Percentiles rank a stretch among this genome's conserved stretches.
phyloP scores from a whole-genome alignment of 2,329 filamentous ascomycete species.

The Boeremia exigua region DNA sequence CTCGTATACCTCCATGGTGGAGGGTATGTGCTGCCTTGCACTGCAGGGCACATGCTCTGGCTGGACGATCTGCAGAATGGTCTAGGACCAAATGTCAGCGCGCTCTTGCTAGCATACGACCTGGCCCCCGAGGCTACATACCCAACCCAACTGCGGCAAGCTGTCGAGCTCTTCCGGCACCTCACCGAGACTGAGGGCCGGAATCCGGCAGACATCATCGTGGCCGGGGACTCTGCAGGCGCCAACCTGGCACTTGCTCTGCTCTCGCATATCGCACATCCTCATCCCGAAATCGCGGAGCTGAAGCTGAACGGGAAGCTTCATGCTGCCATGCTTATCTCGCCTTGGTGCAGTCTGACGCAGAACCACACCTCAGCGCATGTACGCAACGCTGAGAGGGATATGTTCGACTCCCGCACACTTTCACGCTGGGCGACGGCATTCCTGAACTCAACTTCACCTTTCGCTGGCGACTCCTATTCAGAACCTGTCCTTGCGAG shows the following conservation, averaged over 20 bases:
- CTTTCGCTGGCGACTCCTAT: conserved; percentile 60
- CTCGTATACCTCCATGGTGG: conserved; percentile 61
- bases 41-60: conserved; percentile 57
- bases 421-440: conserved; percentile 55
- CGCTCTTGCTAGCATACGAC: conserved; percentile 64
- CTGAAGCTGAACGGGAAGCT: conserved; percentile 54
- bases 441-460: conserved; percentile 53
- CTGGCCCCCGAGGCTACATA: conserved; percentile 58
- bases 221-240: conserved; percentile 62
- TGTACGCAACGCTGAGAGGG: conserved; percentile 56
- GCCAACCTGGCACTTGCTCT: conserved; percentile 56
- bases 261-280: conserved; percentile 61
- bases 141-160: conserved; percentile 58
- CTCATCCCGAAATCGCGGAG: conserved; percentile 59
- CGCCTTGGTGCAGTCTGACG: conserved; percentile 63
- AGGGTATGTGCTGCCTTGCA: conserved; percentile 60
- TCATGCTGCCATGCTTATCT: conserved; percentile 60
- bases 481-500: conserved; percentile 59
- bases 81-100: conserved; percentile 56
- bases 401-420: conserved; percentile 54
- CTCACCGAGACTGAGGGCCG: conserved; percentile 48
- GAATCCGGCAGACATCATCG: conserved; percentile 50
- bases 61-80: conserved; percentile 52
- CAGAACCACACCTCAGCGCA: conserved; percentile 53
- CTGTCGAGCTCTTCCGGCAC: conserved; percentile 52